Conservation (phyloP, 192 early-diverging fungal genomes). For the Kickxella alabastrina region DNA sequence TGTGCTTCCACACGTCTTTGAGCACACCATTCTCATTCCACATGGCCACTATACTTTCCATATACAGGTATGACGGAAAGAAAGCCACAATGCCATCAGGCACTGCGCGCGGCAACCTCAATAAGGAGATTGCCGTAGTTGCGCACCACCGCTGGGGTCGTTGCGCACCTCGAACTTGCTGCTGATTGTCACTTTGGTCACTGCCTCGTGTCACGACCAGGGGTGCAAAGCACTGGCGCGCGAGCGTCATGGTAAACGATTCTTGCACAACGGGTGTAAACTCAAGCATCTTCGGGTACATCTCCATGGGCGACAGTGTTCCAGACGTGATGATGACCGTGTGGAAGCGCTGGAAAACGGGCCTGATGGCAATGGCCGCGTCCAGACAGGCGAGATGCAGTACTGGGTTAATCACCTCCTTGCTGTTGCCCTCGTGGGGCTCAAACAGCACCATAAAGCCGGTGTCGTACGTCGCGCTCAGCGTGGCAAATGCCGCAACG, state of each 20-base stretch:
- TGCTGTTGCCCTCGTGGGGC: conserved; percentile 91
- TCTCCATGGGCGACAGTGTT: conserved; percentile 97
- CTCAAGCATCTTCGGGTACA: conserved; percentile 93
- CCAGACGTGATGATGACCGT: conserved; percentile 98
- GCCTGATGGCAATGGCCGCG: conserved; percentile 92
- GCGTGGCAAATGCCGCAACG: conserved; percentile 90
- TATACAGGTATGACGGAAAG: conserved; percentile 98
- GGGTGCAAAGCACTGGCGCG: conserved; percentile 91
- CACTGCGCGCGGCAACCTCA: conserved; percentile 86
- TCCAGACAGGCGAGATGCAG: conserved; percentile 94
- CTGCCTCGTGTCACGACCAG: conserved; percentile 95
- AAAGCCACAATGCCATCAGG: conserved; percentile 98
- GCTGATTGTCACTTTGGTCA: conserved; percentile 97
- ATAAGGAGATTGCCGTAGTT: conserved; percentile 98
- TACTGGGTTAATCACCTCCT: conserved; percentile 91
- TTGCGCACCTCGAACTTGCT: conserved; percentile 98
- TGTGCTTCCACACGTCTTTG: conserved; percentile 91
- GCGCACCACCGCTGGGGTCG: conserved; percentile 95
- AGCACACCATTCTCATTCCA: conserved; percentile 98
- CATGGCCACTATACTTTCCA: conserved; percentile 97
- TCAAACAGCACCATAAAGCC: conserved; percentile 96
- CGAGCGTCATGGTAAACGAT: conserved; percentile 96
- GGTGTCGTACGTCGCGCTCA: conserved; percentile 93
- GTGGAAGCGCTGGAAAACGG: conserved; percentile 93
- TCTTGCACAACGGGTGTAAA: conserved; percentile 85